Percentiles rank a stretch among this genome's conserved stretches.
phyloP scores from a whole-genome alignment of 116 monocot species.

The Cymodocea nodosa region DNA sequence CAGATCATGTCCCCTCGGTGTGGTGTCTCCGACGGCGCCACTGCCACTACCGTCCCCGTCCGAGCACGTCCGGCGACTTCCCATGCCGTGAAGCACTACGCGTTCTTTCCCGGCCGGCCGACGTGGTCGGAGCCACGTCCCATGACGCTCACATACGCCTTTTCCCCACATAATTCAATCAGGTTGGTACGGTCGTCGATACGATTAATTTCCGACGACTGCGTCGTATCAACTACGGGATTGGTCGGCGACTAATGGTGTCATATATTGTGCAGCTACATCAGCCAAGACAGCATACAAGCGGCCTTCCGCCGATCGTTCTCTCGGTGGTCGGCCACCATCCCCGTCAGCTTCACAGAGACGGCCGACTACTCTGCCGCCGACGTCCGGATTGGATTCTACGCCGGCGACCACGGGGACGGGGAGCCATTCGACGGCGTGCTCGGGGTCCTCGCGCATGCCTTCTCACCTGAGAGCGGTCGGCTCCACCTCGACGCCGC shows the following conservation, averaged over 20 bases:
- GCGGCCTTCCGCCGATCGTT: slow-evolving; percentile 58
- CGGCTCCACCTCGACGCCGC: slow-evolving; percentile 77
- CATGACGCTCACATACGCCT: slow-evolving; percentile 50
- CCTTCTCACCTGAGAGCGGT: slow-evolving; percentile 85
- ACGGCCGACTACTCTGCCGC: slow-evolving; percentile 29
- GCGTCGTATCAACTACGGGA: background rate
- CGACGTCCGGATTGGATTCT: slow-evolving; percentile 70
- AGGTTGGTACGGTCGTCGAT: background rate
- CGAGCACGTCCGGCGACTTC: background rate
- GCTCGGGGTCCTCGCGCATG: slow-evolving; percentile 77
- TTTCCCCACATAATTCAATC: slow-evolving; percentile 33
- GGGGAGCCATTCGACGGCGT: slow-evolving; percentile 87
- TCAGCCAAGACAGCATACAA: slow-evolving; percentile 16
- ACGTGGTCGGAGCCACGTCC: slow-evolving; percentile 41
- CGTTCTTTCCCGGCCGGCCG: slow-evolving; percentile 60
- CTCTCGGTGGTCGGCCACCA: slow-evolving; percentile 55
- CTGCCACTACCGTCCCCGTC: background rate
- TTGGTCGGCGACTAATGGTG: background rate
- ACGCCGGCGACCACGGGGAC: slow-evolving; percentile 74
- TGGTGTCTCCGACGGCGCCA: slow-evolving; percentile 26
- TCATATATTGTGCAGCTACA: slow-evolving; percentile 12
- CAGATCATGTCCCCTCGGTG: slow-evolving; percentile 41
- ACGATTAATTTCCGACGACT: background rate
- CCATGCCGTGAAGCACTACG: slow-evolving; percentile 22
- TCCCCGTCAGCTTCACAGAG: slow-evolving; percentile 57